phyloP scores from a whole-genome alignment of 805 yeast species.

The Starmera caribaea region DNA sequence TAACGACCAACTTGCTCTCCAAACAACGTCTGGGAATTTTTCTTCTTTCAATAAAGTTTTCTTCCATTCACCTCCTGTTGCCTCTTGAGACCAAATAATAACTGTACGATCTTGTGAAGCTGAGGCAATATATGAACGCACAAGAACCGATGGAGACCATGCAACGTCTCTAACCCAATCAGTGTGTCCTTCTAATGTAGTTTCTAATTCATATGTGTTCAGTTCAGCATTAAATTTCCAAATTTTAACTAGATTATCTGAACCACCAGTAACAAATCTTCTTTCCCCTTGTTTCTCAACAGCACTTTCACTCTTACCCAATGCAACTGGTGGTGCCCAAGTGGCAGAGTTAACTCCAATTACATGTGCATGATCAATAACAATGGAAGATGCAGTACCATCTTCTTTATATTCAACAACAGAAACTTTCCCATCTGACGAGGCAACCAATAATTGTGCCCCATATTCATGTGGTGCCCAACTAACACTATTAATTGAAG shows the following conservation, averaged over 20 bases:
- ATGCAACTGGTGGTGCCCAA: constrained; percentile 68
- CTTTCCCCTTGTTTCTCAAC: constrained; percentile 36
- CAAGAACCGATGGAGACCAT: constrained; percentile 90
- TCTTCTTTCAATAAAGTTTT: constrained; percentile 66
- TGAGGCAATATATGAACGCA: constrained; percentile 85
- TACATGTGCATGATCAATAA: constrained; percentile 64
- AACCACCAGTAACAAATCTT: constrained; percentile 88
- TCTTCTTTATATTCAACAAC: constrained; percentile 87
- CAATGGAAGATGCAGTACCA: constrained; percentile 57
- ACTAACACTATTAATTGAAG: constrained; percentile 85
- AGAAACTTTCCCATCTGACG: constrained; percentile 88
- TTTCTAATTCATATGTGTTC: constrained; percentile 61
- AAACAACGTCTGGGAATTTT: constrained; percentile 91
- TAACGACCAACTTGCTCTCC: constrained; percentile 97
- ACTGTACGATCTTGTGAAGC: constrained; percentile 97
- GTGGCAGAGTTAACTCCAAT: constrained; percentile 92
- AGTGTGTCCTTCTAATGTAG: constrained; percentile 76
- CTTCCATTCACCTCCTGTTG: constrained; percentile 62
- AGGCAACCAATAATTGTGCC: constrained; percentile 80
- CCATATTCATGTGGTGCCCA: constrained; percentile 99
- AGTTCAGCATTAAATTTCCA: constrained; percentile 62
- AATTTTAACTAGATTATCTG: constrained; percentile 86
- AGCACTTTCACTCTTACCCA: constrained; percentile 22
- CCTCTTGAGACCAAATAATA: constrained; percentile 87
- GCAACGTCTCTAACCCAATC: constrained; percentile 99